Conservation (phyloP, 345 rosid genomes). For the Salix udensis region DNA sequence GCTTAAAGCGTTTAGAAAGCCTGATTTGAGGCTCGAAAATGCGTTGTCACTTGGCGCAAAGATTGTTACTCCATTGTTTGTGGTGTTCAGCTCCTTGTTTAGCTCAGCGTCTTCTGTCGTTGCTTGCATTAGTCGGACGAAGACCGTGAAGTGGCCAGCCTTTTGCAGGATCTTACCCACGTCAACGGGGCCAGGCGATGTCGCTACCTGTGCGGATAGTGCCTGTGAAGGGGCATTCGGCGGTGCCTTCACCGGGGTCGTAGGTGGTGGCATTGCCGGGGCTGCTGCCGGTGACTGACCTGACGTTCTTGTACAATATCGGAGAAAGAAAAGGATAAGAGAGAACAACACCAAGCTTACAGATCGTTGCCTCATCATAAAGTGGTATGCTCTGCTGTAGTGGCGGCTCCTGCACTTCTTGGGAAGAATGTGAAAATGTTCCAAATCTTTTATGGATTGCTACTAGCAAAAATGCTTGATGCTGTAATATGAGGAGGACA, state of each 20-base stretch:
- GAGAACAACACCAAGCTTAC: neutral
- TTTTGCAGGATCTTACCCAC: conserved; percentile 22
- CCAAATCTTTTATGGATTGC: no score
- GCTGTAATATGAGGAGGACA: neutral
- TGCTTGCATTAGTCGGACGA: conserved; percentile 21
- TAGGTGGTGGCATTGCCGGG: conserved; percentile 7
- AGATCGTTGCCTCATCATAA: neutral
- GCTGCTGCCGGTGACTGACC: neutral
- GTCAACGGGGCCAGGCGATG: conserved; percentile 18
- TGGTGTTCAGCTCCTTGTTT: conserved; percentile 18
- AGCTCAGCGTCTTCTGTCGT: conserved; percentile 14
- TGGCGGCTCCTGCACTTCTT: neutral
- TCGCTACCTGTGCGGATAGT: neutral
- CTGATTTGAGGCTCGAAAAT: conserved; percentile 20
- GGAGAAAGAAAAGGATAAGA: conserved; percentile 13
- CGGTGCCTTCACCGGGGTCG: conserved; percentile 19
- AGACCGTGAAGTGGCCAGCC: conserved; percentile 19
- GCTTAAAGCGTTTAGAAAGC: conserved; percentile 17
- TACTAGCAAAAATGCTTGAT: neutral
- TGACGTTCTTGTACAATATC: neutral
- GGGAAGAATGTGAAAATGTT: neutral
- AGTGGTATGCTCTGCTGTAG: neutral
- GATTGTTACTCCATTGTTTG: conserved; percentile 30
- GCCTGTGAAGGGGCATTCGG: conserved; percentile 11
- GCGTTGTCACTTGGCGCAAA: conserved; percentile 28